Base-by-base conservation (phyloP, 768 basidiomycete genomes). In the Boletus huronensis region DNA sequence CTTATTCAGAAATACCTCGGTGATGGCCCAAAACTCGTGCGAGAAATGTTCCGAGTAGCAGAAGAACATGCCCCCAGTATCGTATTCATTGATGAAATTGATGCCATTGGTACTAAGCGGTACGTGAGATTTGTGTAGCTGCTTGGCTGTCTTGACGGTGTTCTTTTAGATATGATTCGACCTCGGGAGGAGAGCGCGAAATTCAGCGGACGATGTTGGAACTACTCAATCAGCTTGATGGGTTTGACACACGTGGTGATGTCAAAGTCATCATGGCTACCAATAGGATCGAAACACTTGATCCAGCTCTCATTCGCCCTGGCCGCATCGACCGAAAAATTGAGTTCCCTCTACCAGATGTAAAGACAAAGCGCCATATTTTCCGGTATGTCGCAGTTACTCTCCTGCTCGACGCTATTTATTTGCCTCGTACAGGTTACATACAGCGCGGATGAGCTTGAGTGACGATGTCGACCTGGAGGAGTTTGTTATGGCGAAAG, bases 221-320 rank as follows among this genome's bases (percentile, higher is more conserved):
- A 70, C 80, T 99, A 46, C 82, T 99, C 48, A 99, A 99, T 70
- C 97, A 99, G 73, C 80, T 99, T 38, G 97, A 99, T 64, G 97
- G 97, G n/a, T 98, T 99, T 72, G 97, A 99, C 69, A 94, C 94
- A 6, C 86, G 95, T 52, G 96, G 96, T n/a, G 97, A 98, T 68
- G 95, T 99, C 54, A 99, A 98, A 74, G 96, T 99, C 61, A 98
- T 99, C 71, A 98, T 98, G 97, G 97, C 97, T 13, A 99, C 97
- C 6, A 99, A 99, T 76, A 87, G 82, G 74, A 99, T 99, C 64
- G 96, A 98, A 70, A 87, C 93, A 3, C 82, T 99, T 28, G 97
- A 99, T 72, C 97, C 97, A 51, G 97, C 97, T 17, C 85, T 99
- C 56, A 97, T 99, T 66, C 90, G 97, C 48, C 97, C 97, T 6